Percentiles rank a stretch among this genome's conserved stretches.
Conservation (phyloP, 2,329 filamentous ascomycete species). For the Thelonectria blattea region DNA sequence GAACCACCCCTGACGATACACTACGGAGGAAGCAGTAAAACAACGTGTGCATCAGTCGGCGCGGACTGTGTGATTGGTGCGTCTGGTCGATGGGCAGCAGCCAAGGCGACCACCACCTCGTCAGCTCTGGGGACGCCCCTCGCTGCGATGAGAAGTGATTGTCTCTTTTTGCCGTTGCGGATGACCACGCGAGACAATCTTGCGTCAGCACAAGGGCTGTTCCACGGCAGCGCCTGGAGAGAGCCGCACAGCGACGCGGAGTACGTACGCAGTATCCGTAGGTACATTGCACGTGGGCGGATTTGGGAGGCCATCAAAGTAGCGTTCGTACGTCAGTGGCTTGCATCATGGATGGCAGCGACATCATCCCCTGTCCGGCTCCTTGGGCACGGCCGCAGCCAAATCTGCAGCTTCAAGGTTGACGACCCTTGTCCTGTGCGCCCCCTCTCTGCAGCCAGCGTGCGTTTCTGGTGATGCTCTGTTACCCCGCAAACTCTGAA, state of each 20-base stretch:
- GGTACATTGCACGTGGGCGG: too few relatives aligned
- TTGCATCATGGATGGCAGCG: background rate
- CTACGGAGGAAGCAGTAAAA: conserved; percentile 11
- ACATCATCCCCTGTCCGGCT: background rate
- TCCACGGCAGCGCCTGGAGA: background rate
- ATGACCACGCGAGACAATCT: background rate
- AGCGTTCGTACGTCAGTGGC: conserved; percentile 18
- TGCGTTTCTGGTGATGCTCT: conserved; percentile 1
- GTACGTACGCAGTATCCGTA: too few relatives aligned
- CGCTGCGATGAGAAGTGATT: background rate
- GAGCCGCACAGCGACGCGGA: background rate
- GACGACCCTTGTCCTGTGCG: background rate
- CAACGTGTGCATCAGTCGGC: background rate
- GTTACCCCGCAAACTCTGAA: conserved; percentile 20
- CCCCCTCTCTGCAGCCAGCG: background rate
- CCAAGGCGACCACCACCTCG: background rate
- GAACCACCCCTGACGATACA: conserved; percentile 10
- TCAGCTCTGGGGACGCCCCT: background rate
- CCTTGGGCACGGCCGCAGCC: conserved; percentile 7
- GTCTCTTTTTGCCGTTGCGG: background rate
- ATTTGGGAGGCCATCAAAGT: too few relatives aligned
- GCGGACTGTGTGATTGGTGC: conserved; percentile 14
- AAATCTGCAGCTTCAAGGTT: background rate
- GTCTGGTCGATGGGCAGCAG: conserved; percentile 7
- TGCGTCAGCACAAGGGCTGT: background rate